These are phyloP conservation scores for Cardamine occulta DNA, from an alignment of 345 rosid species.

Conservation along the genomic window DNA sequence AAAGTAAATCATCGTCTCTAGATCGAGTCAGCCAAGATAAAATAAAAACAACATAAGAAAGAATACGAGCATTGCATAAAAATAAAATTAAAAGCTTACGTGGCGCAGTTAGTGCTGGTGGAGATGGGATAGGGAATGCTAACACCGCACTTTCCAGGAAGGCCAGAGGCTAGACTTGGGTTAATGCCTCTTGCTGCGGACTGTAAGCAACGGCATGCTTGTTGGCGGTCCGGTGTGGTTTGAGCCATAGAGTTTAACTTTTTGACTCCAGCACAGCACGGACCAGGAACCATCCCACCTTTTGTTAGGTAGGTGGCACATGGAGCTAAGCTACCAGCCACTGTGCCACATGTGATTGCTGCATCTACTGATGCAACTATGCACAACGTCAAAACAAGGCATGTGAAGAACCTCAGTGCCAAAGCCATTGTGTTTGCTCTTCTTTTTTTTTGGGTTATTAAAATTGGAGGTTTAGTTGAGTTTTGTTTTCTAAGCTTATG, in stretches of 20 bases:
- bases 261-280: conserved; percentile 57
- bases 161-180: conserved; percentile 31
- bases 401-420: conserved; percentile 27
- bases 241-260: conserved; percentile 44
- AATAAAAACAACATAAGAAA: not conserved
- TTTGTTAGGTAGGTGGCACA: conserved; percentile 42
- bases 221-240: conserved; percentile 58
- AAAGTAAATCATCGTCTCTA: not conserved
- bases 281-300: not conserved
- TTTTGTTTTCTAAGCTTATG: conserved; percentile 10
- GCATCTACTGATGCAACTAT: conserved; percentile 42
- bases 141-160: conserved; percentile 57
- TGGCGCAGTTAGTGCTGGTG: conserved; percentile 55
- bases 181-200: conserved; percentile 25
- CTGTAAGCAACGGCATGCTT: conserved; percentile 56
- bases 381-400: conserved; percentile 31
- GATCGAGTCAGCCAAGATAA: not conserved
- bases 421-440: conserved; percentile 24
- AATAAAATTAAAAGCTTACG: conserved; percentile 30
- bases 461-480: not conserved
- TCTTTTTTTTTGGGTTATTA: not conserved
- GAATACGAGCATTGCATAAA: not conserved
- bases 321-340: conserved; percentile 30
- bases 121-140: conserved; percentile 58
- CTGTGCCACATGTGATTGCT: conserved; percentile 50